phyloP scores from a whole-genome alignment of 2,329 filamentous ascomycete genomes.

The Aspergillus clavatus region DNA sequence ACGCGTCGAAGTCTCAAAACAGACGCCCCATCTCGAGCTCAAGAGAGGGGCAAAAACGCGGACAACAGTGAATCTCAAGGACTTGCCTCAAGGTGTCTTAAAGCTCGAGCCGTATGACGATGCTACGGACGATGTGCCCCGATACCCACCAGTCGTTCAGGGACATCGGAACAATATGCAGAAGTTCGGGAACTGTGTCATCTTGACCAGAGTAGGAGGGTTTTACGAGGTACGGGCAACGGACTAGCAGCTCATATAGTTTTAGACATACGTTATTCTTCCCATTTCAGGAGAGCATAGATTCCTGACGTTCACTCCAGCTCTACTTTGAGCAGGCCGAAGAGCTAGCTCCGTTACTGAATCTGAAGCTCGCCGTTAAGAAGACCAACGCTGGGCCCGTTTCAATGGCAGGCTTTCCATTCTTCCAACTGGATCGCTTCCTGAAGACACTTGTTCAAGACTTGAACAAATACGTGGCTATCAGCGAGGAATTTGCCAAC shows the following conservation, averaged over 20 bases:
- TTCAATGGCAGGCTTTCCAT: slow-evolving; percentile 92
- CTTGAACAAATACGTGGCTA: slow-evolving; percentile 81
- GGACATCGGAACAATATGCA: slow-evolving; percentile 86
- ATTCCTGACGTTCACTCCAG: slow-evolving; percentile 27
- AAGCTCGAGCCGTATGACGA: slow-evolving; percentile 41
- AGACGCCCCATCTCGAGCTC: slow-evolving; percentile 10
- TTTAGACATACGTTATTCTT: neutral
- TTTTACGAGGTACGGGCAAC: slow-evolving; percentile 70
- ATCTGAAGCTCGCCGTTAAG: slow-evolving; percentile 78
- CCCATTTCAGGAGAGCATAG: neutral
- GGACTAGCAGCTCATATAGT: neutral
- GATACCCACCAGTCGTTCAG: slow-evolving; percentile 82
- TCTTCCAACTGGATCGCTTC: slow-evolving; percentile 86
- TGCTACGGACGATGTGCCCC: slow-evolving; percentile 46
- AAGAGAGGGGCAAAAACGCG: slow-evolving; percentile 35
- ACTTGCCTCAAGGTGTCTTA: slow-evolving; percentile 55
- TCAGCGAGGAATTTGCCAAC: slow-evolving; percentile 88
- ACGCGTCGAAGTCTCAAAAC: slow-evolving; percentile 14
- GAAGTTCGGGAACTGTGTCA: slow-evolving; percentile 82
- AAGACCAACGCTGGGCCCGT: slow-evolving; percentile 75
- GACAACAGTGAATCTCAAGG: slow-evolving; percentile 39
- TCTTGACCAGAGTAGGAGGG: slow-evolving; percentile 86
- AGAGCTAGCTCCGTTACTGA: slow-evolving; percentile 77
- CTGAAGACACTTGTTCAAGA: slow-evolving; percentile 92
- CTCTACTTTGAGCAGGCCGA: slow-evolving; percentile 95